Conservation (phyloP, 75 land plant genomes). For the Pseudotsuga menziesii region DNA sequence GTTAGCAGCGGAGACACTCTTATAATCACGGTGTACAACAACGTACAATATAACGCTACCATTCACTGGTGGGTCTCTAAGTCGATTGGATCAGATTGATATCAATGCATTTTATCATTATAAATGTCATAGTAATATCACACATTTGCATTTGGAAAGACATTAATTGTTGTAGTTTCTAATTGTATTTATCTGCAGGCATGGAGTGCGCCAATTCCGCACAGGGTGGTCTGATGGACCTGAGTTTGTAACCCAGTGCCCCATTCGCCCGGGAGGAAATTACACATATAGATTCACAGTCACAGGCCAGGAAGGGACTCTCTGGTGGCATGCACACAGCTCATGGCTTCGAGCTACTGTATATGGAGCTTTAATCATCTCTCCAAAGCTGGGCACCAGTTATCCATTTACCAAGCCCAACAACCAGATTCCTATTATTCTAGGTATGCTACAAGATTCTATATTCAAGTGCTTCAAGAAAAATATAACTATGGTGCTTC, state of each 20-base stretch:
- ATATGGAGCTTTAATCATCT: conserved; percentile 26
- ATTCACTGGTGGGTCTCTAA: conserved; percentile 16
- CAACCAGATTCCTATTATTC: conserved; percentile 8
- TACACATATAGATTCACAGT: neutral
- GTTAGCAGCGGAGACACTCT: conserved; percentile 15
- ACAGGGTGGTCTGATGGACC: conserved; percentile 8
- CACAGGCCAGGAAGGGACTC: too few species aligned
- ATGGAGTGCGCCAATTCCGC: neutral
- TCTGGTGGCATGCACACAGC: conserved; percentile 3
- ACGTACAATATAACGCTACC: conserved; percentile 14
- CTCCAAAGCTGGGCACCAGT: neutral
- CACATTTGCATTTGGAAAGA: too few species aligned
- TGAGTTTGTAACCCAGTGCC: neutral
- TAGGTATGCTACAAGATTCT: conserved; percentile 6
- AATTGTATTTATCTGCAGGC: neutral
- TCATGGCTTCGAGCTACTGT: conserved; percentile 34
- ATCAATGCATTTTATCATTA: too few species aligned
- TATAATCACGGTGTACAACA: conserved; percentile 18
- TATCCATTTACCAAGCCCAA: conserved; percentile 14
- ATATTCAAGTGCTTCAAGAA: too few species aligned
- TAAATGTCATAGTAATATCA: too few species aligned
- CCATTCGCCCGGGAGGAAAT: neutral
- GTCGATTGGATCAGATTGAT: too few species aligned
- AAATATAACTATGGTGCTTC: neutral
- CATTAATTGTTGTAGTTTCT: neutral